phyloP scores from a whole-genome alignment of 1,284 basidiomycete genomes.

The Wallemia ichthyophaga region DNA sequence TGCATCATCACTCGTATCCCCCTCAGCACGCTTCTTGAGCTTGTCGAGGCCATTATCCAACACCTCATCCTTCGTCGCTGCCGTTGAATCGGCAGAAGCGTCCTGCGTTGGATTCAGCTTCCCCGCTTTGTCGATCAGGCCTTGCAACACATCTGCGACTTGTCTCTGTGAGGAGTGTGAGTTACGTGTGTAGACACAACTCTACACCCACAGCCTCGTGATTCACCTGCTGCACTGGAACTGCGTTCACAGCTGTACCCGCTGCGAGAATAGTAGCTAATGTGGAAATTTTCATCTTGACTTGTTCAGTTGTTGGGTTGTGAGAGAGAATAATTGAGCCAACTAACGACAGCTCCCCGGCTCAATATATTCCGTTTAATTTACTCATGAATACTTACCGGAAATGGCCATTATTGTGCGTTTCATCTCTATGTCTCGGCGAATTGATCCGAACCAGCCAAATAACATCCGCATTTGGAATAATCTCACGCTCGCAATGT shows the following conservation, averaged over 20 bases:
- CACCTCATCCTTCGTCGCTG: neutral
- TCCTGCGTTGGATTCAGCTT: neutral
- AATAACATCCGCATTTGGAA: too few relatives aligned
- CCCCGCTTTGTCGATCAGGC: neutral
- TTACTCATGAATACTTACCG: neutral
- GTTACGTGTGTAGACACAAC: neutral
- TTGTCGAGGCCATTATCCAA: neutral
- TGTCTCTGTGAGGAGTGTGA: neutral
- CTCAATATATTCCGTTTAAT: neutral
- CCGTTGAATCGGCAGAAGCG: neutral
- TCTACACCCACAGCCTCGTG: neutral
- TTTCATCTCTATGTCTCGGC: neutral
- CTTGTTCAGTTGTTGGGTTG: neutral
- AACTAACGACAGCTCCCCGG: neutral
- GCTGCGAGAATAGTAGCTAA: neutral
- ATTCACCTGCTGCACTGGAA: neutral
- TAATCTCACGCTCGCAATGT: too few relatives aligned
- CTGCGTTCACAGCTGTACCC: neutral
- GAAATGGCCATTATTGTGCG: neutral
- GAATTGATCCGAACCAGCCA: neutral
- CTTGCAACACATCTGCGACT: neutral
- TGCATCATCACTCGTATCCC: too few relatives aligned
- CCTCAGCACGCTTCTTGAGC: neutral
- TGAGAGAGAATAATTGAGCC: neutral
- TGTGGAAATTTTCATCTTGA: neutral